Base-by-base conservation (phyloP, 345 rosid species). In the Lagerstroemia speciosa region DNA sequence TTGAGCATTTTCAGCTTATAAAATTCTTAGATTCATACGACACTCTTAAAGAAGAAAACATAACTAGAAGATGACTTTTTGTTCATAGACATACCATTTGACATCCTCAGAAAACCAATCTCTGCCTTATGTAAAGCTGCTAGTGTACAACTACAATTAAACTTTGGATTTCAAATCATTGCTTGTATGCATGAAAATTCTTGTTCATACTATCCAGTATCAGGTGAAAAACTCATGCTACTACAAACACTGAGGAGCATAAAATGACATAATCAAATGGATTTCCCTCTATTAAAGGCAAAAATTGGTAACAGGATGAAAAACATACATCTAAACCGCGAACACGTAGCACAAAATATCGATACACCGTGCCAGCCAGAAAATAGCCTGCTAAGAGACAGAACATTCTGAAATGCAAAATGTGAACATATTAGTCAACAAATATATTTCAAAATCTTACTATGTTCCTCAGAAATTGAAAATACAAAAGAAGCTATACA, bases 311-410 rank as follows among this genome's bases (percentile, higher is more conserved):
- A 37, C 38, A 11, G 29, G 24, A 66, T 22, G 64, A 71, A 67
- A 48, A 76, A 71, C 88, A 69, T 88, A 94, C 99, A 46, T 89
- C 86, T 76, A 75, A 64, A 68, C 96, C 93, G 41, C 63, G 93
- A 69, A 86, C 66, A 77, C 91, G 86, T 65, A 89, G 91, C 79
- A 83, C 74, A 76, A 82, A 83, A 78, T 71, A 84, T 61, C 97
- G 89, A 83, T 91, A 94, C 65, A 77, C 79, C 70, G 85, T 34
- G 36, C 97, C 98, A 57, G 74, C 96, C 69, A 87, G 74, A 67
- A 94, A 55, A 80, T 94, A 94, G 65, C 82, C 86, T 85, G 97
- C 97, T 74, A 92, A 84, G 55, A 91, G 70, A 72, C 89, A 89
- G 29, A 84, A 11, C 68, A 79, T 77, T 75, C 99, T 94, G 91